These are phyloP conservation scores for Helminthosporium solani DNA, from an alignment of 2,329 filamentous ascomycete species.

Conservation along the genomic window DNA sequence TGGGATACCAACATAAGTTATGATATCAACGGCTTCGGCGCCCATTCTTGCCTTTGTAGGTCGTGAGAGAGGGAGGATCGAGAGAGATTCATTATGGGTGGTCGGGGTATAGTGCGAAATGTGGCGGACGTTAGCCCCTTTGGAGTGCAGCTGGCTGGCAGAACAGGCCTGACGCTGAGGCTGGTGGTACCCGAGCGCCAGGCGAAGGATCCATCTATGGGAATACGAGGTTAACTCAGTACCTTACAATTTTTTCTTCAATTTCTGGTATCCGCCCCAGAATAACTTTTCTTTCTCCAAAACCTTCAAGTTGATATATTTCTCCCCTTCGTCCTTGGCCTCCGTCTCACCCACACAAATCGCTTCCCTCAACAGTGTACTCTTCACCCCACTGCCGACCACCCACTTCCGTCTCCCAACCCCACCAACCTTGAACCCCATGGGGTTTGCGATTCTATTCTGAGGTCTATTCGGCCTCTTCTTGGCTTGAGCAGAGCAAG, in stretches of 20 bases:
- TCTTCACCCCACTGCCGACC: not conserved
- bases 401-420: not conserved
- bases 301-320: not conserved
- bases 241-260: not conserved
- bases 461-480: not conserved
- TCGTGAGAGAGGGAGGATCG: not conserved
- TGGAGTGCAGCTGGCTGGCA: not conserved
- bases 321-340: not conserved
- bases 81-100: not conserved
- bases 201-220: too few species aligned
- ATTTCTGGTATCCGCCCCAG: not conserved
- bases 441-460: not conserved
- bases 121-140: not conserved
- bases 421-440: not conserved
- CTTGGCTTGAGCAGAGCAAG: too few species aligned
- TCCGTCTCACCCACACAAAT: not conserved
- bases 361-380: not conserved
- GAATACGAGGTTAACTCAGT: conserved; percentile 1
- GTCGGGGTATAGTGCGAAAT: not conserved
- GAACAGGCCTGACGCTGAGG: not conserved
- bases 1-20: conserved; percentile 47
- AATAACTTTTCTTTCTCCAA: not conserved
- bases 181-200: too few species aligned
- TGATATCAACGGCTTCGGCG: conserved; percentile 22
- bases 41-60: not conserved